Conservation (phyloP, 208 protist genomes). For the Balamuthia mandrillaris region DNA sequence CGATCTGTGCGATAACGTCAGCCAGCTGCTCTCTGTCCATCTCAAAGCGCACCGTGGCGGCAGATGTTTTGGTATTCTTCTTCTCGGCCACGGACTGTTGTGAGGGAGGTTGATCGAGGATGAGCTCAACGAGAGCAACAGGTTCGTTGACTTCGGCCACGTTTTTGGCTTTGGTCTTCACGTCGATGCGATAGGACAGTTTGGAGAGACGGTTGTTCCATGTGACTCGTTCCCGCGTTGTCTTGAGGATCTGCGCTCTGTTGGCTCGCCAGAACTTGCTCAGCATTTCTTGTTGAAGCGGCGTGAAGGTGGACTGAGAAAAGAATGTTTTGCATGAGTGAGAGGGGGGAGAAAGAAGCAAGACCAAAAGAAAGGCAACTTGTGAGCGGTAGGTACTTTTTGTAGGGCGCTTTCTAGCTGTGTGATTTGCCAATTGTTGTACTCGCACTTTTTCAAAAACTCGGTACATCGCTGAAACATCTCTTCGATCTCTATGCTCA, state of each 20-base stretch:
- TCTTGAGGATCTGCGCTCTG: constrained; percentile 1
- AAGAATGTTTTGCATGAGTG: too few relatives aligned
- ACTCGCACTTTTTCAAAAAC: background rate
- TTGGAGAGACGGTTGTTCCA: background rate
- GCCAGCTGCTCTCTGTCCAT: constrained; percentile 30
- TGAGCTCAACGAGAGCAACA: constrained; percentile 29
- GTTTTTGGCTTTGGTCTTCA: background rate
- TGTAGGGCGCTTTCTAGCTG: background rate
- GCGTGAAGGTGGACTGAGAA: background rate
- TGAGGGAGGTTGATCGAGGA: background rate
- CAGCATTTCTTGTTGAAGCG: constrained; percentile 20
- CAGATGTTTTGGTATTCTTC: background rate
- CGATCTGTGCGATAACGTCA: background rate
- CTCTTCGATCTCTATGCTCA: background rate
- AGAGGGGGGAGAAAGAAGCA: background rate
- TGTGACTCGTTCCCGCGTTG: background rate
- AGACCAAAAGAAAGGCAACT: background rate
- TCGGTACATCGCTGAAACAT: constrained; percentile 9
- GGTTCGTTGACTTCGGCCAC: constrained; percentile 31
- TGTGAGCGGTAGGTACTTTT: background rate
- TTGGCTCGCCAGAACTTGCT: constrained; percentile 19
- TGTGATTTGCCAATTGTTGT: background rate
- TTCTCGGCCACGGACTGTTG: background rate
- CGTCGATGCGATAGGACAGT: constrained; percentile 27
- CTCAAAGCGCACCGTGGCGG: constrained; percentile 30